Evolutionary conservation across 495 filamentous ascomycete genomes (phyloP), one percentile per base, ranked within the genome.

Genomic region (Ramalina intermedia): DNA sequence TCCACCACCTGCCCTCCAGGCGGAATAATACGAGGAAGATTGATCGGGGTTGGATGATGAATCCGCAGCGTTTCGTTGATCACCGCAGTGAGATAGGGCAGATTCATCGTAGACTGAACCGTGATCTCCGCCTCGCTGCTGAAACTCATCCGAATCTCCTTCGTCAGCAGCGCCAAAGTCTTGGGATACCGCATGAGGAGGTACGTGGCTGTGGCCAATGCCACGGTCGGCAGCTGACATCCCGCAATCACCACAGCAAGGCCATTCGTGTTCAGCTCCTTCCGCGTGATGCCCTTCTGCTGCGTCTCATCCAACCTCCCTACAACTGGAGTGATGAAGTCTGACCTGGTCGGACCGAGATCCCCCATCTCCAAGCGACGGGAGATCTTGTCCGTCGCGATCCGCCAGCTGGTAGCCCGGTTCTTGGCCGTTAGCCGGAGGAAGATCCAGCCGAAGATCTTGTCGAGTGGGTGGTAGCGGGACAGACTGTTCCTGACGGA

Each of bases 1-100:
- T 45, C 29, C 41, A 46, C 45, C 26, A 41, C 45, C 33, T 29
- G 45, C 8, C 51, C 51, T 29, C 20, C 35, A 29, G 39, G 46
- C 1, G 40, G 40, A 14, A 40, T 29, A 7, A 44, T 13, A 18
- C 47, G 37, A 9, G 51, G 47, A 14, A 54, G 42, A 17, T 45
- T 45, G 17, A 38, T 41, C n/a, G 51, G 47, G 29, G 41, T 43
- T 0, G 48, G 43, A 38, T 50, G 70, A 46, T 67, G 61, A 9
- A 80, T 54, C 11, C 77, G 63, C 6, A 80, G 63, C 1, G 68
- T 61, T 53, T 81, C 77, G 26, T 74, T 67, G 49, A 79, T 75
- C 14, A 72, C 56, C 4, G 68, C 72, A 41, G 71, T 64, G 1
- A 79, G 56, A 23, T 69, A 57, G 13, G 39, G 41, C 6, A 57